These are phyloP conservation scores for Candida easanensis DNA, from an alignment of 805 yeast species.

Conservation along the genomic window DNA sequence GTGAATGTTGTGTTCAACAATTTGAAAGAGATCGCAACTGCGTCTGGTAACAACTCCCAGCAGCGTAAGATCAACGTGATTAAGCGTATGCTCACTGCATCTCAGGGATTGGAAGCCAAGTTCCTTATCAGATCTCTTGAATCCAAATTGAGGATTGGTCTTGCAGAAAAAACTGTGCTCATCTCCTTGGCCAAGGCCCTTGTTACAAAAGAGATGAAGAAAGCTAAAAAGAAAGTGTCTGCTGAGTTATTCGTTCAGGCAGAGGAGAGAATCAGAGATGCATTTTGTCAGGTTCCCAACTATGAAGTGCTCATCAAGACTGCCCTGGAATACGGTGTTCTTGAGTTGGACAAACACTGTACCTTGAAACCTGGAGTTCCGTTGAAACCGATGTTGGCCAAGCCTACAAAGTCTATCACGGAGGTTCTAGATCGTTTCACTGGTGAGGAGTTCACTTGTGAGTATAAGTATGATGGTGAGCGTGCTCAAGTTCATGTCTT, in stretches of 20 bases:
- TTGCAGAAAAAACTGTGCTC: slow-evolving; percentile 91
- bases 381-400: slow-evolving; percentile 95
- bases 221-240: slow-evolving; percentile 24
- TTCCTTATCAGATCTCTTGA: slow-evolving; percentile 86
- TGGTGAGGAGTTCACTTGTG: slow-evolving; percentile 86
- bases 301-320: slow-evolving; percentile 74
- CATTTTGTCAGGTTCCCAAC: slow-evolving; percentile 87
- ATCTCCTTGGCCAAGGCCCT: slow-evolving; percentile 84
- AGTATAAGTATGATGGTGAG: slow-evolving; percentile 97
- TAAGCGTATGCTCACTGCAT: slow-evolving; percentile 79
- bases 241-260: slow-evolving; percentile 54
- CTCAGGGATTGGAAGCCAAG: slow-evolving; percentile 85
- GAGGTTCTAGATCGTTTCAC: slow-evolving; percentile 89
- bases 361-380: slow-evolving; percentile 90
- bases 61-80: slow-evolving; percentile 72
- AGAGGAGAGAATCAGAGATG: slow-evolving; percentile 78
- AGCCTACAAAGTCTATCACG: slow-evolving; percentile 91
- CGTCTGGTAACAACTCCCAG: slow-evolving; percentile 83
- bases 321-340: slow-evolving; percentile 66
- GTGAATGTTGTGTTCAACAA: slow-evolving; percentile 70
- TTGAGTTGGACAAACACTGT: slow-evolving; percentile 62
- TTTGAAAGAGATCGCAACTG: slow-evolving; percentile 71
- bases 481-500: slow-evolving; percentile 90
- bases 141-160: slow-evolving; percentile 88
- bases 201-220: slow-evolving; percentile 52